Base-by-base conservation (phyloP, 1,284 basidiomycete genomes). In the Melampsora americana region DNA sequence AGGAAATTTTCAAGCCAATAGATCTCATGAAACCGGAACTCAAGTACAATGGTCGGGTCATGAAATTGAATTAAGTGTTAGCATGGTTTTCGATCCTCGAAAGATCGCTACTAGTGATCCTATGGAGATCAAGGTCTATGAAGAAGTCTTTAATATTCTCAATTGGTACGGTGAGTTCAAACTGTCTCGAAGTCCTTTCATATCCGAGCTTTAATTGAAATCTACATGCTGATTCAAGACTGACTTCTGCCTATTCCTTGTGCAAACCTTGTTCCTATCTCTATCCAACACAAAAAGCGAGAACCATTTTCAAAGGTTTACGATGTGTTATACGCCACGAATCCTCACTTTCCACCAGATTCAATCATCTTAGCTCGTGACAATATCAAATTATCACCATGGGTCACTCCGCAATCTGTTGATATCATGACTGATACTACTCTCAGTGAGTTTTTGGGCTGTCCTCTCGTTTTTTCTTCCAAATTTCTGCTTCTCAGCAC, bases 341-440 rank as follows among this genome's bases (percentile, higher is more conserved):
- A 64, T 14, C 44, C 65, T 32, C 62, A 46, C 39, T 32, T 50
- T 14, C 2, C 50, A 44, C 70, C 53, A 59, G 23, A 56, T 48
- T 73, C 64, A 20, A 61, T 73, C 28, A 50, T 73, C 62, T 44
- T 44, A 44, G 35, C 70, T 20, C 32, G 53, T 42, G 62, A 66
- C 26, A 18, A 73, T 28, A 66, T 64, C 62, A 73, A 73, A 66
- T 23, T 73, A 16, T 73, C 70, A n/a, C 70, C 70, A n/a, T 73
- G 62, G 18, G 70, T 73, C n/a, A 73, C 70, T 11, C 70, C 70
- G 3, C 44, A 73, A 59, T 73, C 61, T 18, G 28, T 73, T 32
- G 42, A 50, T 20, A 73, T 73, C 3, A 65, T 39, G 30, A 28
- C 61, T 39, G 50, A 66, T 28, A 44, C 70, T 16, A 35, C 28